Conservation (phyloP, 169 alveolate species). For the Plasmodium billcollinsi region DNA sequence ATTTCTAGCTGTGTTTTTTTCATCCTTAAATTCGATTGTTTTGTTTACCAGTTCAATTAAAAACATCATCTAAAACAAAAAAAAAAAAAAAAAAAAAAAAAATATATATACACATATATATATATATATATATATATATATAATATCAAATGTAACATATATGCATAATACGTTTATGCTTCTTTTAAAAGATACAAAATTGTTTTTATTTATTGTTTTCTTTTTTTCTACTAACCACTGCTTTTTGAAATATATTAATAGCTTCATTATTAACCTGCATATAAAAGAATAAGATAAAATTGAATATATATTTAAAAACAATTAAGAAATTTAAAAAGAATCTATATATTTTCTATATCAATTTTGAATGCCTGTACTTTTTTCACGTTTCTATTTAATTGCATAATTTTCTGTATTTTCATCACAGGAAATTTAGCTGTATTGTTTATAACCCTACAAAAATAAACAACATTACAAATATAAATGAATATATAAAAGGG, state of each 20-base stretch:
- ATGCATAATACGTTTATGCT: no score
- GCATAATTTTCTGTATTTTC: conserved; percentile 70
- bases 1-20: conserved; percentile 39
- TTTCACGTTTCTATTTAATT: conserved; percentile 33
- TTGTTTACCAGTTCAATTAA: conserved; percentile 56
- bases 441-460: conserved; percentile 12
- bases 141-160: neutral
- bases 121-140: neutral
- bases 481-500: conserved; percentile 3
- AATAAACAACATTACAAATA: neutral
- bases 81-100: neutral
- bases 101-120: neutral
- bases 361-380: conserved; percentile 29
- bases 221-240: conserved; percentile 40
- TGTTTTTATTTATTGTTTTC: neutral
- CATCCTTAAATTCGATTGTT: conserved; percentile 56
- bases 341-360: neutral
- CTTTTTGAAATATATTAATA: conserved; percentile 40
- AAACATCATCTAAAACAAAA: conserved; percentile 21
- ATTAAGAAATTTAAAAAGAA: neutral
- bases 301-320: neutral
- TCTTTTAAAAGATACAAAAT: neutral
- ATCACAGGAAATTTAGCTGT: conserved; percentile 36
- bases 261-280: conserved; percentile 55
- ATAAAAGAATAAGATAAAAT: conserved; percentile 9